Evolutionary conservation across 371 early-diverging fungal species (phyloP), one percentile per base, ranked within the genome.

Genomic region (Lichtheimia ramosa): DNA sequence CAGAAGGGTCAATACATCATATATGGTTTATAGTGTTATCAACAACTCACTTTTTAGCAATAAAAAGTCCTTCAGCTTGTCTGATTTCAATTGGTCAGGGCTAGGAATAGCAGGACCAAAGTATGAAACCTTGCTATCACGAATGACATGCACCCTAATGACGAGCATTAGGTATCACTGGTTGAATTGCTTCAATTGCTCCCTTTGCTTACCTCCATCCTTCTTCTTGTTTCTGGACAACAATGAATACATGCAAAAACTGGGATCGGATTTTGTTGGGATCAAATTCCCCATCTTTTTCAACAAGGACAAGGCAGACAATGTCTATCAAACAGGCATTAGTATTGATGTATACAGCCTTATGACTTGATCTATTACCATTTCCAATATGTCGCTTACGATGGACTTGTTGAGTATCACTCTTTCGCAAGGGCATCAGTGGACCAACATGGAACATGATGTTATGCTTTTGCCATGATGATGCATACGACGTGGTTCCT

Each of bases 381-480:
- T 94, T 94, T 49, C 94, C 94, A 54, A 94, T 89, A 67, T 92
- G 90, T 12, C 89, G 75, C 62, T 94, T 94, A 20, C 91, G 79
- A 56, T 90, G 87, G 23, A 93, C 77, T 68, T 92, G 93, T 55
- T 93, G 92, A 16, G 73, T 73, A 67, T 93, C 93, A 10, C 74
- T 80, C 7, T 70, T 73, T 53, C 81, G 83, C 66, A 65, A 81
- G 2, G 95, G 95, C 52, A 95, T 79, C 18, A 91, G 54, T 2
- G 93, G 86, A 5, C 90, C 82, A 0, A 93, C 89, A 64, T 95
- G 95, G 69, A 89, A 93, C 88, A 92, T 90, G 59, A 95, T 84
- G 56, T 91, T 89, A 58, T 85, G 85, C 18, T 85, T 86, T 65
- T 79, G 86, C 83, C 92, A 91, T 68, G 83, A 85, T 3, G 91